Conservation (phyloP, 2,329 filamentous ascomycete species). For the Pestalotiopsis sp. region DNA sequence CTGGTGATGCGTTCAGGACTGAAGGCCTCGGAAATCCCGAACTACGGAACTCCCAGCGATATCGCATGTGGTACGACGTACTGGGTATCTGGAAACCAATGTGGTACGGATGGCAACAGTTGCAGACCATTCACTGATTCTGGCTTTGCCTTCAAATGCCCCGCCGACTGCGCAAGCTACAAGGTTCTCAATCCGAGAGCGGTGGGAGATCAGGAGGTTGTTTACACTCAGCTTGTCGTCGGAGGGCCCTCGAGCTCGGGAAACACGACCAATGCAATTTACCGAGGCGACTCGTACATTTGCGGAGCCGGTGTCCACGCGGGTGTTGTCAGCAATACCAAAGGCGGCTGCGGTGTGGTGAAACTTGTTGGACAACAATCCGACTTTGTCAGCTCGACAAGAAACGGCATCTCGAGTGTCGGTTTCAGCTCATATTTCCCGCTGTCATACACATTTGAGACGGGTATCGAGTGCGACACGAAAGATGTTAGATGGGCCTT, state of each 20-base stretch:
- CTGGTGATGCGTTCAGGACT: constrained; percentile 69
- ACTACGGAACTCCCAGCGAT: constrained; percentile 66
- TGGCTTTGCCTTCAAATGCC: constrained; percentile 75
- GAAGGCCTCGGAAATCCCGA: constrained; percentile 62
- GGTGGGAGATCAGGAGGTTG: constrained; percentile 70
- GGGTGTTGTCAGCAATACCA: constrained; percentile 71
- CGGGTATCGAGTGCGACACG: constrained; percentile 67
- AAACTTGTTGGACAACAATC: constrained; percentile 70
- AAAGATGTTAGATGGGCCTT: constrained; percentile 83
- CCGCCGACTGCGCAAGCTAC: constrained; percentile 70
- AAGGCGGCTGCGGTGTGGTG: constrained; percentile 83
- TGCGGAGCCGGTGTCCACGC: constrained; percentile 85
- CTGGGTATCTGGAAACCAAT: constrained; percentile 72
- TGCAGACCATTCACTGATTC: constrained; percentile 76
- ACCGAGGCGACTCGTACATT: constrained; percentile 88
- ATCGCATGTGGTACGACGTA: constrained; percentile 71
- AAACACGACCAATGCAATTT: constrained; percentile 56
- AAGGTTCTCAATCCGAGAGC: constrained; percentile 73
- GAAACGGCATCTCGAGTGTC: constrained; percentile 77
- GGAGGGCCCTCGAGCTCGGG: constrained; percentile 60
- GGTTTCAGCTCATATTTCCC: constrained; percentile 90
- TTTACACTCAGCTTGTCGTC: constrained; percentile 67
- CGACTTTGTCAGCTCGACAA: constrained; percentile 64
- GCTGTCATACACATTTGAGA: constrained; percentile 78
- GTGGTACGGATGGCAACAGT: constrained; percentile 73